phyloP scores from a whole-genome alignment of 2,329 filamentous ascomycete species.

The Parastagonospora avenae region DNA sequence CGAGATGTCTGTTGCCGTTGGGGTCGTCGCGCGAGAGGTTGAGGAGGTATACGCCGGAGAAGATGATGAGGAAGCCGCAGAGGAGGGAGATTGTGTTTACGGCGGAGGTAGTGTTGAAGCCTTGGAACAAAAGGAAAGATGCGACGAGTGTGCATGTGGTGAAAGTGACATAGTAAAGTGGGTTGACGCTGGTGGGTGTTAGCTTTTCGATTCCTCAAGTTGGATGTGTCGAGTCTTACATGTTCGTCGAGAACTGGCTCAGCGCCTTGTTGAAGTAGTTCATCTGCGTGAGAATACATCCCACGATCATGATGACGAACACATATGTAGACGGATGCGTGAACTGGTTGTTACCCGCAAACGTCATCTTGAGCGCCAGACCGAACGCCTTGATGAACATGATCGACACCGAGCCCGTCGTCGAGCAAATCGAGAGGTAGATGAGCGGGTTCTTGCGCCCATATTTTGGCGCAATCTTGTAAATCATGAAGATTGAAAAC shows the following conservation, averaged over 20 bases:
- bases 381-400: conserved; percentile 99
- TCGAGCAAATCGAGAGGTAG: conserved; percentile 97
- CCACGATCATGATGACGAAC: conserved; percentile 88
- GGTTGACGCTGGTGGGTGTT: conserved; percentile 73
- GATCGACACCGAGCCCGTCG: conserved; percentile 94
- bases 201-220: not conserved
- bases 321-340: conserved; percentile 94
- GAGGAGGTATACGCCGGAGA: conserved; percentile 91
- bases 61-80: conserved; percentile 92
- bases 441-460: conserved; percentile 96
- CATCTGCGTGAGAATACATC: conserved; percentile 98
- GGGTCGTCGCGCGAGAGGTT: conserved; percentile 95
- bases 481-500: conserved; percentile 95
- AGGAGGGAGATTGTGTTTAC: conserved; percentile 92
- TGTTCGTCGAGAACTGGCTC: conserved; percentile 94
- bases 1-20: conserved; percentile 71
- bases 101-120: conserved; percentile 91
- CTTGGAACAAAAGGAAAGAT: conserved; percentile 93
- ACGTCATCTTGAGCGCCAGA: conserved; percentile 93
- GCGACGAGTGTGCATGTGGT: conserved; percentile 92
- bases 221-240: conserved; percentile 64
- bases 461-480: conserved; percentile 84
- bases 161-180: conserved; percentile 96
- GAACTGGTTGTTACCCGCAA: conserved; percentile 94
- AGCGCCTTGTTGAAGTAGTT: conserved; percentile 99